Percentiles rank a stretch among this genome's conserved stretches.
Conservation (phyloP, 2,329 filamentous ascomycete species). For the Botryotinia globosa region DNA sequence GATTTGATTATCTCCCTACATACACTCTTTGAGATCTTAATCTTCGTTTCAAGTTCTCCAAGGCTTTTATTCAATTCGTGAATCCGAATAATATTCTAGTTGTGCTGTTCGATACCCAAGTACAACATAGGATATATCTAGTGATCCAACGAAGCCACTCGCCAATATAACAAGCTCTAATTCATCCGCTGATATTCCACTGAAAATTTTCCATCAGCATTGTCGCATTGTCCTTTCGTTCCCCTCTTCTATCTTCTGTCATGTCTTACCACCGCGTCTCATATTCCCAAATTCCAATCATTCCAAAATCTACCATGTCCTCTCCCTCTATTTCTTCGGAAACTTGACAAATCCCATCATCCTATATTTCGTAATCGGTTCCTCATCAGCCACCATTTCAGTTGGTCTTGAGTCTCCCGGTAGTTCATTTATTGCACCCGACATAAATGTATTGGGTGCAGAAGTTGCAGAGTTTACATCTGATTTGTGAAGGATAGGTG, state of each 20-base stretch:
- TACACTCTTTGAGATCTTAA: not conserved
- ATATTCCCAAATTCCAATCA: not conserved
- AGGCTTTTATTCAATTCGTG: not conserved
- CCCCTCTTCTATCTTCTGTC: not conserved
- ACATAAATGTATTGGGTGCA: not conserved
- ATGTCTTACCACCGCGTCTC: not conserved
- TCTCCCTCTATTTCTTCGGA: not conserved
- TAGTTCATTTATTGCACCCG: conserved; percentile 2
- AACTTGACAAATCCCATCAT: conserved; percentile 18
- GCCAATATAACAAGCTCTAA: not conserved
- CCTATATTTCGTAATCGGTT: conserved; percentile 16
- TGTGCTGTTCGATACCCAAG: not conserved
- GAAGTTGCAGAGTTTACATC: not conserved
- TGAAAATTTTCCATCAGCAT: not conserved
- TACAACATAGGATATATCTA: not conserved
- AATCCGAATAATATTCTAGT: not conserved
- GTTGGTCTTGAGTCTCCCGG: conserved; percentile 8
- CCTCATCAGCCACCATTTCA: conserved; percentile 18
- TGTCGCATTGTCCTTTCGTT: not conserved
- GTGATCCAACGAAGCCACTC: not conserved
- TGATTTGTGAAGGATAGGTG: conserved; percentile 16
- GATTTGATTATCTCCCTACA: not conserved
- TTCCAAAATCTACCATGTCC: not conserved
- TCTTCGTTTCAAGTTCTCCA: no score
- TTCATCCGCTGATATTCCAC: not conserved